These are phyloP conservation scores for Vittaforma corneae DNA, from an alignment of 371 early-diverging fungal genomes.

Conservation along the genomic window DNA sequence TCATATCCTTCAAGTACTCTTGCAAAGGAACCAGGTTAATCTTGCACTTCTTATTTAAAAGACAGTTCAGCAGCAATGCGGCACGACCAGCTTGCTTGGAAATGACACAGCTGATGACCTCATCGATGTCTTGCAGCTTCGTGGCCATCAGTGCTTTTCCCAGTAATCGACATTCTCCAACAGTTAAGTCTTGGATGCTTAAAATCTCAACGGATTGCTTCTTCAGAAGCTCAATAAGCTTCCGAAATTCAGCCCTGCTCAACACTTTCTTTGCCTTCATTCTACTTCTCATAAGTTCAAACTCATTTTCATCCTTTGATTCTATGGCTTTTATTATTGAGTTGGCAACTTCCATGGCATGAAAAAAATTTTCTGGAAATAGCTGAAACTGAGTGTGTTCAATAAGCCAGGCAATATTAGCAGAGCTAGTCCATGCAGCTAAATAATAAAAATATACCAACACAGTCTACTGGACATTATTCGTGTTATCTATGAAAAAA, in stretches of 20 bases:
- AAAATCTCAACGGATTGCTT: conserved; percentile 23
- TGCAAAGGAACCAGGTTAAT: conserved; percentile 14
- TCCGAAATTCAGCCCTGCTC: conserved; percentile 20
- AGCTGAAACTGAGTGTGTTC: too few species aligned
- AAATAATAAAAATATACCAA: background rate
- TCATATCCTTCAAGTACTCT: conserved; percentile 23
- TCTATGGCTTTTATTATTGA: conserved; percentile 14
- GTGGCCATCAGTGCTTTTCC: conserved; percentile 39
- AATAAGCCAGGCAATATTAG: background rate
- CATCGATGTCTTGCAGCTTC: conserved; percentile 37
- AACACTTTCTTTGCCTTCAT: conserved; percentile 36
- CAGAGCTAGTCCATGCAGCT: background rate
- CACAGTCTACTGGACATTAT: background rate
- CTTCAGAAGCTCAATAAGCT: conserved; percentile 6
- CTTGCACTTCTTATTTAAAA: conserved; percentile 43
- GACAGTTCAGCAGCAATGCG: conserved; percentile 28
- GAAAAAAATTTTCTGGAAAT: background rate
- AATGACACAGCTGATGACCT: conserved; percentile 28
- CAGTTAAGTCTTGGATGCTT: conserved; percentile 25
- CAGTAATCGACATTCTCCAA: conserved; percentile 34
- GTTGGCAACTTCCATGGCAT: conserved; percentile 22
- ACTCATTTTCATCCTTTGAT: background rate
- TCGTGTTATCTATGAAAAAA: background rate
- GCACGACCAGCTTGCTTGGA: conserved; percentile 10
- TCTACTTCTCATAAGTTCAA: conserved; percentile 18